Base-by-base conservation (phyloP, 441 rosid species). In the Brassica hybrid region DNA sequence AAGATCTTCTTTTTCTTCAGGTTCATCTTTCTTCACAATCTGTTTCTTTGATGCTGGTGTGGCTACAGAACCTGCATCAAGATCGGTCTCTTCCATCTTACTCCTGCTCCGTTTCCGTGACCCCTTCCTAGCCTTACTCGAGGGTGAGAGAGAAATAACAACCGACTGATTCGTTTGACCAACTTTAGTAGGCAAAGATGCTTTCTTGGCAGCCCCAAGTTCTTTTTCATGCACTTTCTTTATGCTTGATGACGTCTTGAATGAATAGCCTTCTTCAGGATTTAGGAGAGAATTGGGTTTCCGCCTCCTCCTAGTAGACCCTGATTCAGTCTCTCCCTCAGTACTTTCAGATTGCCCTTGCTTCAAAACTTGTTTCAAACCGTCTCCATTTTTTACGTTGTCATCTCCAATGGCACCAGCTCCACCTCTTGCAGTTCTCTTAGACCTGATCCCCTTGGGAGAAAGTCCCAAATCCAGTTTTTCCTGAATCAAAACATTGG, bases 241-340 rank as follows among this genome's bases (percentile, higher is more conserved):
- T 38, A 2, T 80, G 21, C 60, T 66, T 23, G 67, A 79, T 60
- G 83, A 38, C 19, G 67, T 36, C 76, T 77, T 83, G 27, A 76
- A 34, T 45, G 75, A 59, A 81, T 89, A 86, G 63, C 91, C 91
- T 84, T 92, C 94, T 67, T 82, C 92, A 25, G 92, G 86, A 76
- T 86, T 87, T 81, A 90, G 84, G 83, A 86, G 83, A 52, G 93
- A 82, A 81, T 86, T 94, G 23, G 90, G 97, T 83, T 81, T 90
- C 77, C 88, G 50, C 73, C 54, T 65, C 83, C 77, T 91, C 84
- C 71, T 86, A 14, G 77, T 50, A 19, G 72, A 73, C 45, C 61
- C 79, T 57, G 75, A 56, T 57, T 65, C 72, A 11, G 74, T 84
- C 64, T 79, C 84, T 52, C 71, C 81, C 50, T 79, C 78, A 7